A percentile compares a stretch with the other conserved stretches of the same genome.
These are phyloP conservation scores for Aspergillus sclerotiicarbonarius DNA, from an alignment of 495 filamentous ascomycete species.

Conservation along the genomic window DNA sequence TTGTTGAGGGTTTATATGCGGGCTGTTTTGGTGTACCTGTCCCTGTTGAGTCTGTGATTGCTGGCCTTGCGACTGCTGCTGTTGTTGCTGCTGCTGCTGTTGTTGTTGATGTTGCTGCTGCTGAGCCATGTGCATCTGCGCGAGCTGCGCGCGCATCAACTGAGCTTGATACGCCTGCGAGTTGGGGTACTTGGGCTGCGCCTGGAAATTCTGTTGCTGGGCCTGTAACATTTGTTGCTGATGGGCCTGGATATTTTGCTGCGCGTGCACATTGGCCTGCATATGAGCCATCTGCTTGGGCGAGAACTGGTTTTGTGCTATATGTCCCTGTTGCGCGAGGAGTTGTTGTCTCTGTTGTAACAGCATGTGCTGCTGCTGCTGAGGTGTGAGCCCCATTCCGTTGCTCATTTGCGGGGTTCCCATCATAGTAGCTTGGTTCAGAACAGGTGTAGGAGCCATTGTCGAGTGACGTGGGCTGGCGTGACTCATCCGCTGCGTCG, in stretches of 20 bases:
- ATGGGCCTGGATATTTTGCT: constrained; percentile 53
- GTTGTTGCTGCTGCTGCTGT: constrained; percentile 22
- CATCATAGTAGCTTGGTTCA: constrained; percentile 51
- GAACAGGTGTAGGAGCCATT: constrained; percentile 58
- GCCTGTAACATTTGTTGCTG: constrained; percentile 44
- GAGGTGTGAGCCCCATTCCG: constrained; percentile 38
- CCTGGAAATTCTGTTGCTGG: constrained; percentile 26
- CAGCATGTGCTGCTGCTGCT: constrained; percentile 45
- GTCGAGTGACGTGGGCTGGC: constrained; percentile 62
- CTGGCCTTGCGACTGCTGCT: constrained; percentile 18
- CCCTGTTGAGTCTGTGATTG: constrained; percentile 31
- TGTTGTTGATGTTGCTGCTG: constrained; percentile 38
- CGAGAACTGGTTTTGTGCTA: constrained; percentile 42
- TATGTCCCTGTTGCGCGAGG: constrained; percentile 45
- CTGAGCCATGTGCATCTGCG: constrained; percentile 42
- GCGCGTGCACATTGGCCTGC: constrained; percentile 47
- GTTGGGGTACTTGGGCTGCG: constrained; percentile 26
- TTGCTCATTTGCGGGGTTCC: constrained; percentile 40
- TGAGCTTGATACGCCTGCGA: constrained; percentile 49
- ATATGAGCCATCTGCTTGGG: constrained; percentile 47
- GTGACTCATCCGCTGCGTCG: constrained; percentile 70
- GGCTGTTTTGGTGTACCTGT: constrained; percentile 34
- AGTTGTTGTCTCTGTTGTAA: constrained; percentile 51
- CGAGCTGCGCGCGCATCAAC: constrained; percentile 40
- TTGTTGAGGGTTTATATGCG: constrained; percentile 38